Evolutionary conservation across 768 basidiomycete species (phyloP).

Genomic region (Lentinula guzmanii): DNA sequence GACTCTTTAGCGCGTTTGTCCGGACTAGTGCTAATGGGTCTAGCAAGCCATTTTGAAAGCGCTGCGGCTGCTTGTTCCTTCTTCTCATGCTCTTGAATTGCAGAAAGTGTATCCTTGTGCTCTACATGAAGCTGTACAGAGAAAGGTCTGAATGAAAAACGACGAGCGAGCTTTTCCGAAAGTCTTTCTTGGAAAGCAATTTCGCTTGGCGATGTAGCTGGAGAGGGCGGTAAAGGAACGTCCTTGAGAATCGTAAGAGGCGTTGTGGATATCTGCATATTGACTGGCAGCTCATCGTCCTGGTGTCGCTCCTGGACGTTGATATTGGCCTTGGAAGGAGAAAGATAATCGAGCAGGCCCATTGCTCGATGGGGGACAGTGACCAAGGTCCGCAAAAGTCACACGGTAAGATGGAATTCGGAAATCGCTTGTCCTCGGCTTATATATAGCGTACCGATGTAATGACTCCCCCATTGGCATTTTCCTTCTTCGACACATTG

Average conservation of each 20-base stretch:
- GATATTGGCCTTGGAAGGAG: constrained; percentile 10
- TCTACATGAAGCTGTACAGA: constrained; percentile 19
- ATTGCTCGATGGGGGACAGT: constrained; percentile 10
- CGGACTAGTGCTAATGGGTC: constrained; percentile 28
- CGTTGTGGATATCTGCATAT: neutral
- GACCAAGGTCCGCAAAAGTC: constrained; percentile 3
- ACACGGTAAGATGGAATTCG: neutral
- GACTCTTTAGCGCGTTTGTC: constrained; percentile 60
- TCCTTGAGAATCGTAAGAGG: constrained; percentile 3
- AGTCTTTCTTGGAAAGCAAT: neutral
- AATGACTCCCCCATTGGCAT: neutral
- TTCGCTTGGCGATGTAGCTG: constrained; percentile 2
- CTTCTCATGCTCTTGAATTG: constrained; percentile 33
- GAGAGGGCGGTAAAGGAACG: constrained; percentile 11
- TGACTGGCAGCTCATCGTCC: neutral
- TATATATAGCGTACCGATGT: neutral
- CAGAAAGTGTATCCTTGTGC: constrained; percentile 28
- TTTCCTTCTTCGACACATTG: neutral
- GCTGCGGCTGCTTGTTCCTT: constrained; percentile 28
- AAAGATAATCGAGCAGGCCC: constrained; percentile 22
- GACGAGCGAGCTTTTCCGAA: constrained; percentile 22
- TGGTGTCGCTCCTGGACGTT: neutral
- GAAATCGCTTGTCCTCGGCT: neutral
- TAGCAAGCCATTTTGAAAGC: constrained; percentile 26
- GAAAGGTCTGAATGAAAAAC: constrained; percentile 47